phyloP scores from a whole-genome alignment of 1,139 yeast genomes.

The Kodamaea anthophila region DNA sequence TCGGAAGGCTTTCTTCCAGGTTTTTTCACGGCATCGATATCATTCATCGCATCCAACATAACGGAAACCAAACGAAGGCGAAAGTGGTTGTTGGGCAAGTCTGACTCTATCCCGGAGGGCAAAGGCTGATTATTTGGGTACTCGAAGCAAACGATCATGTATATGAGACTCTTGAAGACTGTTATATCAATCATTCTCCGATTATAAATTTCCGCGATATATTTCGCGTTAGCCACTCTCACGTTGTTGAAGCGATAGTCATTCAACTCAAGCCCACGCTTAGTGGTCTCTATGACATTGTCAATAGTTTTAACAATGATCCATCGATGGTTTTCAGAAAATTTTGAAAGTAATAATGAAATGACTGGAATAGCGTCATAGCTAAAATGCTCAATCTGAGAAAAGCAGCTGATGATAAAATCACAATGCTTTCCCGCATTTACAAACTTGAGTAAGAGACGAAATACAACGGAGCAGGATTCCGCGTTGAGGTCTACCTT shows the following conservation, averaged over 20 bases:
- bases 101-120: slow-evolving; percentile 42
- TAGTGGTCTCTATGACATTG: slow-evolving; percentile 55
- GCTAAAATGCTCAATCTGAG: slow-evolving; percentile 56
- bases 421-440: slow-evolving; percentile 20
- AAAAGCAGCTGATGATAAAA: slow-evolving; percentile 47
- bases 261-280: slow-evolving; percentile 61
- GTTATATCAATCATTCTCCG: slow-evolving; percentile 40
- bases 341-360: slow-evolving; percentile 22
- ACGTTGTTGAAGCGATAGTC: slow-evolving; percentile 55
- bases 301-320: slow-evolving; percentile 51
- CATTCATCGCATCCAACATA: slow-evolving; percentile 16
- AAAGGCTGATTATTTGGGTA: slow-evolving; percentile 60
- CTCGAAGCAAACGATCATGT: slow-evolving; percentile 59
- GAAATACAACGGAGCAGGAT: slow-evolving; percentile 29
- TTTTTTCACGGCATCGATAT: neutral
- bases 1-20: no score
- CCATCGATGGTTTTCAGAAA: slow-evolving; percentile 14
- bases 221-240: slow-evolving; percentile 57
- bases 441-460: slow-evolving; percentile 28
- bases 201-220: slow-evolving; percentile 55
- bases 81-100: slow-evolving; percentile 65
- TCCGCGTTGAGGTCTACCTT: slow-evolving; percentile 43
- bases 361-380: slow-evolving; percentile 50
- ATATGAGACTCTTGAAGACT: slow-evolving; percentile 50
- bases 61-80: slow-evolving; percentile 51